Evolutionary conservation across 768 basidiomycete species (phyloP).

Genomic region (Mycena polygramma): DNA sequence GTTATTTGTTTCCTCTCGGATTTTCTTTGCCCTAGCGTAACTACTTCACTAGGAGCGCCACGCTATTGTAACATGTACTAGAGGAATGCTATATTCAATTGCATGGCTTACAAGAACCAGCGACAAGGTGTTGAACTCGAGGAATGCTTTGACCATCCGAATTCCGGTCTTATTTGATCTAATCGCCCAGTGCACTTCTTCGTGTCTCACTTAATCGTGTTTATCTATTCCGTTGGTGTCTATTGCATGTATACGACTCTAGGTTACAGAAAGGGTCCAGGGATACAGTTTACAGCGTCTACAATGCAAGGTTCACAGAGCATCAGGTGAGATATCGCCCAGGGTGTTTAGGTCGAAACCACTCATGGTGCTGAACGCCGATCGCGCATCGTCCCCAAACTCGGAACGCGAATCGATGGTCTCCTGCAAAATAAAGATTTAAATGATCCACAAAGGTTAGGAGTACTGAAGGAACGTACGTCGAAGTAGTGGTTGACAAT

Average conservation of each 20-base stretch:
- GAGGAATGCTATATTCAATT: conserved; percentile 44
- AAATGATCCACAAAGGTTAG: conserved; percentile 12
- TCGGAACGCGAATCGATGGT: conserved; percentile 80
- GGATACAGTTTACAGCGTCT: background rate
- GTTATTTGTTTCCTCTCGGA: conserved; percentile 47
- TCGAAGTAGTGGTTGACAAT: conserved; percentile 95
- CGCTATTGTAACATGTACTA: conserved; percentile 47
- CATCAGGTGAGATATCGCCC: conserved; percentile 80
- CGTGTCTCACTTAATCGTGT: no score
- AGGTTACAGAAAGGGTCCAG: conserved; percentile 4
- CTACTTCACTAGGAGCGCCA: conserved; percentile 47
- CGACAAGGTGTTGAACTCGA: no score
- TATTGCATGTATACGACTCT: conserved; percentile 26
- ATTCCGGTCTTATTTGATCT: background rate
- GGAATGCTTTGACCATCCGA: no score
- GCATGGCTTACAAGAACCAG: conserved; percentile 24
- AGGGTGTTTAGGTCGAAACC: conserved; percentile 67
- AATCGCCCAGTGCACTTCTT: background rate
- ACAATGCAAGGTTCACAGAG: conserved; percentile 54
- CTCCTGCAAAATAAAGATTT: conserved; percentile 60
- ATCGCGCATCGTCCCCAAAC: conserved; percentile 78
- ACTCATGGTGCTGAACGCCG: conserved; percentile 72
- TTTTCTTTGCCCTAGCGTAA: conserved; percentile 41
- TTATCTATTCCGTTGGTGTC: conserved; percentile 23
- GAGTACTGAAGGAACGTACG: conserved; percentile 58